A percentile compares a stretch with the other conserved stretches of the same genome.
phyloP scores from a whole-genome alignment of 257 asterid genomes.

The Solanum chiquidenum region DNA sequence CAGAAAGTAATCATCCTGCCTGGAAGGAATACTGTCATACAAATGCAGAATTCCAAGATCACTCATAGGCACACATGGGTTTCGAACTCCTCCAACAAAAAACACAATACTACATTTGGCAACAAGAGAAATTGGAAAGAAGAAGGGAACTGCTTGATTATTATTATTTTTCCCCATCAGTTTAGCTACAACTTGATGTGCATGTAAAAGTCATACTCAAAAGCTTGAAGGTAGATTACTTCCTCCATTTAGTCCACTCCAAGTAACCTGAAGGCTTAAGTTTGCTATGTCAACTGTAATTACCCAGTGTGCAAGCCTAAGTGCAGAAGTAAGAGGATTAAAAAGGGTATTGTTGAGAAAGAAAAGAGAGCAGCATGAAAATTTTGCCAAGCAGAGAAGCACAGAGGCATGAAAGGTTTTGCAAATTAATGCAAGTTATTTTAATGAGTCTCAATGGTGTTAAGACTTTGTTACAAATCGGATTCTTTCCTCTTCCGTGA shows the following conservation, averaged over 20 bases:
- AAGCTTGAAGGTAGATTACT: not conserved
- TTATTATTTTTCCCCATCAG: not conserved
- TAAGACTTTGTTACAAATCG: no score
- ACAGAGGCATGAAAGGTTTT: no score
- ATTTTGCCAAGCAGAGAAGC: not conserved
- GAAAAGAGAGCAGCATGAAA: not conserved
- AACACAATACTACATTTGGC: not conserved
- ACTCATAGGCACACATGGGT: not conserved
- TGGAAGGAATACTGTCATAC: not conserved
- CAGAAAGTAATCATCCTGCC: not conserved
- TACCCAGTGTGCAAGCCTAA: constrained; percentile 42
- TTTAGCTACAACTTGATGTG: not conserved
- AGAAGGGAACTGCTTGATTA: not conserved
- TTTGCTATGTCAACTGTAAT: constrained; percentile 27
- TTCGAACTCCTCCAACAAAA: not conserved
- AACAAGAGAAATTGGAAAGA: not conserved
- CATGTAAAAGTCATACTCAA: not conserved
- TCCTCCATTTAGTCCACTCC: constrained; percentile 8
- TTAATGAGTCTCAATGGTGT: no score
- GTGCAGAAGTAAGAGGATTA: constrained; percentile 23
- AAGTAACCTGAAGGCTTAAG: constrained; percentile 24
- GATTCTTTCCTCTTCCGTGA: no score
- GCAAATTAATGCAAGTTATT: no score
- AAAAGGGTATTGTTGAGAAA: not conserved
- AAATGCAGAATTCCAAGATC: not conserved